Conservation (phyloP, 768 basidiomycete genomes). For the Mycena indigotica region DNA sequence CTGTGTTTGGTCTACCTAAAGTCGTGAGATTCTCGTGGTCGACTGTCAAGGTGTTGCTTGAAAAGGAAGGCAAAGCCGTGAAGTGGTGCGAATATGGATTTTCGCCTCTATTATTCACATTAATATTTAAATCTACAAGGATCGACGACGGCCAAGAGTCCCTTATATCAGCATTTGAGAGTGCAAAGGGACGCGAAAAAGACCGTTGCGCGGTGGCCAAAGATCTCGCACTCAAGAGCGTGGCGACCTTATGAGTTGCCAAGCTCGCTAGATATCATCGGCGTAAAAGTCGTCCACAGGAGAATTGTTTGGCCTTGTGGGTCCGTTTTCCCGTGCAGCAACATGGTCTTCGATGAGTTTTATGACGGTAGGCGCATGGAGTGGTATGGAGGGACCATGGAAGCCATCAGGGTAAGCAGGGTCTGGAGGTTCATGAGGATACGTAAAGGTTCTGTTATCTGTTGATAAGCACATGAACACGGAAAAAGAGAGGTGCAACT, state of each 20-base stretch:
- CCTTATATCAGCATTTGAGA: constrained; percentile 74
- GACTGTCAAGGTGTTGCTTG: constrained; percentile 82
- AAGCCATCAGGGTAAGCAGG: constrained; percentile 64
- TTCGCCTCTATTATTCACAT: not conserved
- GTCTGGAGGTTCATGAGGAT: constrained; percentile 17
- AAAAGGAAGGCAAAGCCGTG: constrained; percentile 75
- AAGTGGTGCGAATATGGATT: constrained; percentile 62
- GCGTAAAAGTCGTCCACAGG: constrained; percentile 11
- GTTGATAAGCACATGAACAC: not conserved
- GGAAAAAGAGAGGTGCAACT: too few species aligned
- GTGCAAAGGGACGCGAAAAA: constrained; percentile 70
- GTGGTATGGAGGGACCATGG: constrained; percentile 61
- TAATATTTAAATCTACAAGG: too few species aligned
- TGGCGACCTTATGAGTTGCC: constrained; percentile 63
- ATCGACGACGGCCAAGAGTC: constrained; percentile 81
- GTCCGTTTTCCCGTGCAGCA: constrained; percentile 27
- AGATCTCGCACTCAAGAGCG: constrained; percentile 73
- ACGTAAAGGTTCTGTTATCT: constrained; percentile 3
- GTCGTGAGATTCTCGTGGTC: constrained; percentile 95
- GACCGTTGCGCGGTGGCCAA: constrained; percentile 70
- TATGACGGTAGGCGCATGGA: constrained; percentile 51
- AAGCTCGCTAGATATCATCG: not conserved
- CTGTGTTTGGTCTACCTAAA: constrained; percentile 90
- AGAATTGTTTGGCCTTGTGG: constrained; percentile 1
- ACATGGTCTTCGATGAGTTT: constrained; percentile 56